A percentile compares a stretch with the other conserved stretches of the same genome.
Conservation (phyloP, 306 rosid species). For the Castanopsis chinensis region DNA sequence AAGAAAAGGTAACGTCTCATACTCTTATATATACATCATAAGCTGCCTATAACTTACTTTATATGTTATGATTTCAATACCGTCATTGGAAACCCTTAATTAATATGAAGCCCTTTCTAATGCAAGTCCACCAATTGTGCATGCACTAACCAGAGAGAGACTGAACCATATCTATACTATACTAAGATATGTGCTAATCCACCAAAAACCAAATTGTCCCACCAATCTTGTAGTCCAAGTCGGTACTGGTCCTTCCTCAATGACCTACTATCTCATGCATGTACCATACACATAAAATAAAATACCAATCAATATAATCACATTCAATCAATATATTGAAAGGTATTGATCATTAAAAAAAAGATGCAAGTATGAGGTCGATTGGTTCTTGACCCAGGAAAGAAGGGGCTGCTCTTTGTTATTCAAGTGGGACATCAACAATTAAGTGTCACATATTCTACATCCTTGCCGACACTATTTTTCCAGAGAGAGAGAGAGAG, state of each 20-base stretch:
- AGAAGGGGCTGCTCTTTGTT: background rate
- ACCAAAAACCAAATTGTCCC: slow-evolving; percentile 23
- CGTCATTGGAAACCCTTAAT: too few relatives aligned
- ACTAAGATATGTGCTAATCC: background rate
- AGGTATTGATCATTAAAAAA: slow-evolving; percentile 2
- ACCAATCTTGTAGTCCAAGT: slow-evolving; percentile 27
- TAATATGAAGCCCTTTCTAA: too few relatives aligned
- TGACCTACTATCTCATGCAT: background rate
- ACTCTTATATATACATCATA: too few relatives aligned
- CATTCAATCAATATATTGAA: background rate
- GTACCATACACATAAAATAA: background rate
- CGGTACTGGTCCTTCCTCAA: slow-evolving; percentile 46
- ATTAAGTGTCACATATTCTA: background rate
- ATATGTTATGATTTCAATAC: too few relatives aligned
- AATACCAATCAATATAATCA: background rate
- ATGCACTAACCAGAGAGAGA: background rate
- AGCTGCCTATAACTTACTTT: too few relatives aligned
- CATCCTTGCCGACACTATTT: slow-evolving; percentile 33
- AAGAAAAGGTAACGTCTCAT: too few relatives aligned
- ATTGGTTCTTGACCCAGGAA: background rate
- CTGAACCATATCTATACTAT: slow-evolving; percentile 3
- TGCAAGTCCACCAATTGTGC: too few relatives aligned
- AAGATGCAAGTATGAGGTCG: background rate
- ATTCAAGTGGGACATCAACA: background rate
- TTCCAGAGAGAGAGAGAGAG: background rate